Evolutionary conservation across 495 filamentous ascomycete species (phyloP), one percentile per base, ranked within the genome.

Genomic region (Annulohypoxylon moriforme): DNA sequence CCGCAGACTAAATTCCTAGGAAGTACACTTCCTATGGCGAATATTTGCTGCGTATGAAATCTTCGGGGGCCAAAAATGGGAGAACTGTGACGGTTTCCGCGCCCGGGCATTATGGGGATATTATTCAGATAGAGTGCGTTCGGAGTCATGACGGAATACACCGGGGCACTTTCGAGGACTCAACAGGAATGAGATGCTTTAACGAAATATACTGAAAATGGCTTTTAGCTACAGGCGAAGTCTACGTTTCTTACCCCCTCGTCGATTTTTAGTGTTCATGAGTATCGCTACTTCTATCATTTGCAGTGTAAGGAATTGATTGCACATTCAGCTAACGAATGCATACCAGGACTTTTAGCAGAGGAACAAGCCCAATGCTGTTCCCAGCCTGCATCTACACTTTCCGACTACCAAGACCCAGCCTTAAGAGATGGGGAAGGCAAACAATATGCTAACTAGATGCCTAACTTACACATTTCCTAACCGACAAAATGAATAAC

Each of bases 1-100:
- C 4, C 2, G 65, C 60, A 14, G 71, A 73, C 25, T 69, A 66
- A 58, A 8, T 20, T 16, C 4, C 5, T 44, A 4, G n/a, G 40
- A 2, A 4, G 5, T n/a, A 14, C 47, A 27, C 13, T 6, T 22
- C 42, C n/a, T 47, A 22, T 47, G 22, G 5, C 42, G n/a, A 52
- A 52, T 4, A n/a, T 7, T 29, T 52, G 24, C 14, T 52, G 25
- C 24, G 6, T 3, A 52, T 27, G 47, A 14, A 52, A 24, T 29
- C 24, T 13, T n/a, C 11, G 24, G 24, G 10, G 13, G 22, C 47
- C 13, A 40, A 52, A 42, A 47, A 22, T 40, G 1, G 40, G 27
- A 57, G 18, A 36, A 0, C 47, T n/a, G 47, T 13, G 29, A 52
- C 7, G 24, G 29, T 52, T 24, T 52, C 22, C 13, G 18, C 20